Conservation (phyloP, 768 basidiomycete species). For the Tylopilus intermedius region DNA sequence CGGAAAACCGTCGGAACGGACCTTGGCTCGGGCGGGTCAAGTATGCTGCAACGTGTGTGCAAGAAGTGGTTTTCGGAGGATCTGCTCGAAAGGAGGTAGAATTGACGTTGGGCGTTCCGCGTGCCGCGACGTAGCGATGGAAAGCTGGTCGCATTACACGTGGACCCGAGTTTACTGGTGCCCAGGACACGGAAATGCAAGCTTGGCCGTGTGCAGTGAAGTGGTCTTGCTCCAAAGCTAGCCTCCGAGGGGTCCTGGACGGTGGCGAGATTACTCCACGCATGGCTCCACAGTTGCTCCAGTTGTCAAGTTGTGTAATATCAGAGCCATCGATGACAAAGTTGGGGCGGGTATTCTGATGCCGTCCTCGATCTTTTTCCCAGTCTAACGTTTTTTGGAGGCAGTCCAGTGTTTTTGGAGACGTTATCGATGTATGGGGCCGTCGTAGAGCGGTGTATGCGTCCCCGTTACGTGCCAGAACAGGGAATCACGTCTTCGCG, state of each 20-base stretch:
- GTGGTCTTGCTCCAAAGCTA: not conserved
- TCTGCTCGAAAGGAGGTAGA: not conserved
- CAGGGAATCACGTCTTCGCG: conserved; percentile 2
- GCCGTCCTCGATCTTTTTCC: not conserved
- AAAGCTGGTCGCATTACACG: not conserved
- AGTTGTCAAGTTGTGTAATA: not conserved
- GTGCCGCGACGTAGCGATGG: not conserved
- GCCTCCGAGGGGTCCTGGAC: not conserved
- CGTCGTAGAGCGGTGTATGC: not conserved
- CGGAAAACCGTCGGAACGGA: conserved; percentile 5
- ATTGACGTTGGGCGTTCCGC: not conserved
- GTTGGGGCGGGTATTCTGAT: not conserved
- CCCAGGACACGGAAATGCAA: not conserved
- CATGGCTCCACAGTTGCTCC: not conserved
- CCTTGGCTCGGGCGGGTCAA: not conserved
- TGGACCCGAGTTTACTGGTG: not conserved
- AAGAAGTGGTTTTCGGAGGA: not conserved
- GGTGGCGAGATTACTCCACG: not conserved
- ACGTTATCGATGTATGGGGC: not conserved
- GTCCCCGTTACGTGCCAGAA: conserved; percentile 9
- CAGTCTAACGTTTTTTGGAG: not conserved
- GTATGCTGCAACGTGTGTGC: not conserved
- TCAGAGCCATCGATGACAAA: not conserved
- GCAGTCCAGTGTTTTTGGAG: not conserved
- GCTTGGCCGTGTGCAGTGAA: not conserved